Base-by-base conservation (phyloP, 805 yeast species). In the Spathaspora arborariae region DNA sequence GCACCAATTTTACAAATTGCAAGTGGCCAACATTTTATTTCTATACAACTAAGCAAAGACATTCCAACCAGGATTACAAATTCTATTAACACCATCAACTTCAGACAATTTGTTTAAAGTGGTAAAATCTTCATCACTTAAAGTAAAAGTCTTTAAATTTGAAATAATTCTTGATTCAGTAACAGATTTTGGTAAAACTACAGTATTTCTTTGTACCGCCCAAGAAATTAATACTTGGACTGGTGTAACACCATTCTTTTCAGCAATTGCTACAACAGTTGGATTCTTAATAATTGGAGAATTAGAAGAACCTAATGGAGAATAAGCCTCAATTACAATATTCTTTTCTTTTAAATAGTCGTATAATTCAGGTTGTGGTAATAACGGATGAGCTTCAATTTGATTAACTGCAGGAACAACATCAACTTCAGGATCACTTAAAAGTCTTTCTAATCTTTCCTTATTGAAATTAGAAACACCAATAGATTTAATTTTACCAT, bases 401-500 rank as follows among this genome's bases (percentile, higher is more conserved):
- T 88, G 96, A 65, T 83, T 81, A 38, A 74, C 80, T 13, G 79
- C 88, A 4, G 96, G 96, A 26, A 72, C 75, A 42, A 78, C 62
- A 34, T 67, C 76, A 45, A 75, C 77, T 38, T 71, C 72, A 42
- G 78, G 75, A 39, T 67, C 68, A 9, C 64, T 65, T 44, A 85
- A 69, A 48, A 87, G 66, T 43, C 65, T 72, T 48, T 75, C 52
- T 41, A 62, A 49, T 45, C 56, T 60, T 46, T 69, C 74, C 21
- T 76, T 65, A 16, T 86, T 75, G 61, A 82, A 80, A 68, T 88
- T 88, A 33, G 91, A 84, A 37, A 88, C 86, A 54, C 96, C 96
- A 61, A 88, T 77, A 20, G 90, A 79, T 55, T 73, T 79, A 21
- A 79, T 72, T 60, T 79, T 73, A 2, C 90, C 89, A 30, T 30